These are phyloP conservation scores for Metschnikowia reukaufii DNA, from an alignment of 805 yeast genomes.

Conservation along the genomic window DNA sequence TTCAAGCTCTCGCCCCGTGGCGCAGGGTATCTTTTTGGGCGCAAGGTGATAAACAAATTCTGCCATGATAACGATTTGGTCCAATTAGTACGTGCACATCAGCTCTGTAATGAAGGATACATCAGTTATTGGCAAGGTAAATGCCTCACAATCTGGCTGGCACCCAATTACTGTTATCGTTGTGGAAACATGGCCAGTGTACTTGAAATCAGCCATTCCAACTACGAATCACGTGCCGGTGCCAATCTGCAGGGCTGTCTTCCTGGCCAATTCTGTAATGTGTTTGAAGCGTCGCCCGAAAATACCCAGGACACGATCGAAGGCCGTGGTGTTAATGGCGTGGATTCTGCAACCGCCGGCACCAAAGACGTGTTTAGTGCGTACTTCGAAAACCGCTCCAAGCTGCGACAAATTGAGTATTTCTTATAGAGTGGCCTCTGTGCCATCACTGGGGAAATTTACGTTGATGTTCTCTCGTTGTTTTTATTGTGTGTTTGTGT, in stretches of 20 bases:
- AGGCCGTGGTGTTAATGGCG: conserved; percentile 42
- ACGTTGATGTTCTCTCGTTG: neutral
- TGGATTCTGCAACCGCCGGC: conserved; percentile 8
- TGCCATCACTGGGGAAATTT: too few relatives aligned
- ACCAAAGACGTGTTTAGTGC: conserved; percentile 28
- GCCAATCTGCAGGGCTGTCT: conserved; percentile 27
- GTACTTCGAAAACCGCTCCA: conserved; percentile 29
- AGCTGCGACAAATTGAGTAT: conserved; percentile 49
- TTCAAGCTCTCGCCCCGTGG: conserved; percentile 93
- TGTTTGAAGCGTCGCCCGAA: conserved; percentile 96
- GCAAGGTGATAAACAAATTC: conserved; percentile 85
- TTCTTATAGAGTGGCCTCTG: conserved; percentile 38
- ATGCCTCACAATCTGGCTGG: conserved; percentile 96
- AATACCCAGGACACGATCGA: conserved; percentile 60
- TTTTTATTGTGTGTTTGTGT: neutral
- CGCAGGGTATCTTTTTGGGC: conserved; percentile 96
- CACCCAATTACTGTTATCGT: conserved; percentile 95
- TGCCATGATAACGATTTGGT: conserved; percentile 72
- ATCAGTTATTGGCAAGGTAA: conserved; percentile 88
- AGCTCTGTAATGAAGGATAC: conserved; percentile 93
- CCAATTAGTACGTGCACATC: conserved; percentile 91
- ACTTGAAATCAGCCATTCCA: conserved; percentile 67
- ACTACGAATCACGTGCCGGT: conserved; percentile 34
- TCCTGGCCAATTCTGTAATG: conserved; percentile 75
- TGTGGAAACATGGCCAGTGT: conserved; percentile 98